Percentiles rank a stretch among this genome's conserved stretches.
phyloP scores from a whole-genome alignment of 2,329 filamentous ascomycete species.

The Huntiella omanensis region DNA sequence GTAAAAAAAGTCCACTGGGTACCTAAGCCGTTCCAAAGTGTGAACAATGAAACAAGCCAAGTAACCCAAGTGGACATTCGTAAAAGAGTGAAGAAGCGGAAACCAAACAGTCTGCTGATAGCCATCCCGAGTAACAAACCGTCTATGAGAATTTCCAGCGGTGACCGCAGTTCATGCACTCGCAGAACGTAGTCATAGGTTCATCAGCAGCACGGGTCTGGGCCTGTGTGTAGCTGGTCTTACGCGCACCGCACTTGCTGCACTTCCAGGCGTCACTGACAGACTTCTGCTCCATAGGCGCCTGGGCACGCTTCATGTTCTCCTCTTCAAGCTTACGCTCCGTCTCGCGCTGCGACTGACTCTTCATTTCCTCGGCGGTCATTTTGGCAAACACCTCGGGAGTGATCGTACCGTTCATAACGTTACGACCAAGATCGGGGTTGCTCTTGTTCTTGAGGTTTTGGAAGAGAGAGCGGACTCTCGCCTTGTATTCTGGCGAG shows the following conservation, averaged over 20 bases:
- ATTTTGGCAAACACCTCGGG: conserved; percentile 64
- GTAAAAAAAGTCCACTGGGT: background rate
- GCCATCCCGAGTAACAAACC: background rate
- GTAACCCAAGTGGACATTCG: background rate
- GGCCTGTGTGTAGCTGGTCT: conserved; percentile 89
- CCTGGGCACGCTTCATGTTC: conserved; percentile 96
- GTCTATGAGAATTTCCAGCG: conserved; percentile 45
- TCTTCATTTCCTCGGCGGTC: conserved; percentile 82
- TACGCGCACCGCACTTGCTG: conserved; percentile 79
- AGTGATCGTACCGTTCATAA: conserved; percentile 55
- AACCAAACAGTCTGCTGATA: background rate
- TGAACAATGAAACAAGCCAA: background rate
- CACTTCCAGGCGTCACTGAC: conserved; percentile 78
- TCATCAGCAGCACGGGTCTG: conserved; percentile 94
- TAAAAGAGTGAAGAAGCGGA: too few species aligned
- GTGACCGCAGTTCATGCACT: conserved; percentile 50
- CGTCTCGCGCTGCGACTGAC: conserved; percentile 56
- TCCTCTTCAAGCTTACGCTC: conserved; percentile 66
- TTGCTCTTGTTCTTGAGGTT: conserved; percentile 93
- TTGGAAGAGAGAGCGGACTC: conserved; percentile 81
- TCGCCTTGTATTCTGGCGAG: conserved; percentile 53
- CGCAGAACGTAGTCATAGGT: conserved; percentile 65
- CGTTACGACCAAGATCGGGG: conserved; percentile 51
- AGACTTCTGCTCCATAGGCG: conserved; percentile 76
- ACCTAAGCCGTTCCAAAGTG: background rate